Evolutionary conservation across 2,329 filamentous ascomycete species (phyloP).

Genomic region (Xylariales sp.): DNA sequence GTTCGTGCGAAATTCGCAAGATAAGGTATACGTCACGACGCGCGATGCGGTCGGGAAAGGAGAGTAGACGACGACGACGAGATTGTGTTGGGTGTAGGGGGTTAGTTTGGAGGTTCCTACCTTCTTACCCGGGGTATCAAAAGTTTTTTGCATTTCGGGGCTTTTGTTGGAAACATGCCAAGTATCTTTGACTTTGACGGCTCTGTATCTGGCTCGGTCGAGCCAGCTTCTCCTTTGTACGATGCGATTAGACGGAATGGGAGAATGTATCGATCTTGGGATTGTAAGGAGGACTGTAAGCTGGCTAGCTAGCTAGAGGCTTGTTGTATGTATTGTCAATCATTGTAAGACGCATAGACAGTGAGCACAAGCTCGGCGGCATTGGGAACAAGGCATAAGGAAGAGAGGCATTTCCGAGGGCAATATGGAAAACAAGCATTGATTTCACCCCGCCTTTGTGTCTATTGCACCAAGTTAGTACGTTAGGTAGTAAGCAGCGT

Average conservation of each 20-base stretch:
- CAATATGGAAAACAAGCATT: too few relatives aligned
- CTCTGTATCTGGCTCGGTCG: background rate
- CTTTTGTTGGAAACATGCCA: too few relatives aligned
- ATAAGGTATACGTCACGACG: conserved; percentile 24
- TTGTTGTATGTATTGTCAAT: conserved; percentile 1
- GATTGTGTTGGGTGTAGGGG: too few relatives aligned
- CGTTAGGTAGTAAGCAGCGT: too few relatives aligned
- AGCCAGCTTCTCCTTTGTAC: background rate
- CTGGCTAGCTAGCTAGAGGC: background rate
- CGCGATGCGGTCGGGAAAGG: conserved; percentile 18
- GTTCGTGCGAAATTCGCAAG: conserved; percentile 22
- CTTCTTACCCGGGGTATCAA: too few relatives aligned
- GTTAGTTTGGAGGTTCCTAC: too few relatives aligned
- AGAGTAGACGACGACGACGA: conserved; percentile 15
- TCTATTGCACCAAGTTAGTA: too few relatives aligned
- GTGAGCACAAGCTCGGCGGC: conserved; percentile 7
- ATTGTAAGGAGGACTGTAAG: conserved; percentile 7
- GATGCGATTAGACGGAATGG: background rate
- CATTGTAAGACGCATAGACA: conserved; percentile 7
- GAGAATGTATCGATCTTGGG: conserved; percentile 1
- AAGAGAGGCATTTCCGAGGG: background rate
- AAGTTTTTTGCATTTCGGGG: too few relatives aligned
- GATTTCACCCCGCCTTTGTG: too few relatives aligned
- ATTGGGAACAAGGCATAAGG: background rate
- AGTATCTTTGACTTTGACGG: too few relatives aligned